Base-by-base conservation (phyloP, 768 basidiomycete genomes). In the Serpula lacrymans region DNA sequence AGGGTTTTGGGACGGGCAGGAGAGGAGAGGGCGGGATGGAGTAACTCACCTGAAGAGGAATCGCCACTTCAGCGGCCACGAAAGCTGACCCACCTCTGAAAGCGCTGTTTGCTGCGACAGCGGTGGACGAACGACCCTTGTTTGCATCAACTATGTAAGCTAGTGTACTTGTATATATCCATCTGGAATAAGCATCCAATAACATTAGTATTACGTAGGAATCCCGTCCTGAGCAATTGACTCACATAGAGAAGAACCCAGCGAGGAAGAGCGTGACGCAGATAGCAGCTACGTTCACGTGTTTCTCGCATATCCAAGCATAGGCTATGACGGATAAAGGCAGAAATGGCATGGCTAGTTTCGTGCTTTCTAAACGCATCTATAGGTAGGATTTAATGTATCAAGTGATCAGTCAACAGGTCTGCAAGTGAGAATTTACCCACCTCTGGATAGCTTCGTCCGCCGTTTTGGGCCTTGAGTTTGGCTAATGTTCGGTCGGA, bases 111-210 rank as follows among this genome's bases (percentile, higher is more conserved):
- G 74, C 64, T 0, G 90, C 88, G 6, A 80, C 76, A 1, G 86
- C 88, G 3, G 78, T 78, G 4, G 84, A 79, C 2, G 87, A 87
- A 21, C 86, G 75, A 7, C 91, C 92, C 5, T 71, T 68, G 56
- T 94, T 96, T 4, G 88, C 79, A 51, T 96, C 91, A 12, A 93
- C 88, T 24, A 93, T 70, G 51, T 92, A 94, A 0, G 91, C 84
- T 22, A 94, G 63, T 0, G 85, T 83, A 36, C 79, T 78, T 12
- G 79, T 63, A 54, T 86, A 84, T 34, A 82, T 77, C 62, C 70
- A 70, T 50, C 75, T 79, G 44, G 2, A 42, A 40, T 20, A 29
- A 28, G 24, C 43, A 39, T 43, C 43, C 27, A 39, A 17, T 42
- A 14, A 51, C 18, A 16, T 14, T 22, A 37, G 18, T 16, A 37